phyloP scores from a whole-genome alignment of 1,284 basidiomycete genomes.

The Austroboletus novae-zelandiae region DNA sequence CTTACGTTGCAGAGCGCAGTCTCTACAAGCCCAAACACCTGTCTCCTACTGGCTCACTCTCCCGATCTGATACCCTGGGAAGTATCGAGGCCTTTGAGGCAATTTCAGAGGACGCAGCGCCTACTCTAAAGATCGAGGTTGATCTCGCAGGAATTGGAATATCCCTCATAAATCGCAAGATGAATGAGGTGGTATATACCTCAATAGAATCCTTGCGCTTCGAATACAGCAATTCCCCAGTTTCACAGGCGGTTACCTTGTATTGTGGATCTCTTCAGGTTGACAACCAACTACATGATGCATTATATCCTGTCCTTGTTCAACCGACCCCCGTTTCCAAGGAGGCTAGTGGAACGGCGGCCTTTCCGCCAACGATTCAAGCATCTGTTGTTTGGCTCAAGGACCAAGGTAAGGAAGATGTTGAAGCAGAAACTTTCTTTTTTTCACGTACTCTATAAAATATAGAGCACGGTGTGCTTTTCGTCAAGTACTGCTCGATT shows the following conservation, averaged over 20 bases:
- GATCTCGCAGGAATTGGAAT: constrained; percentile 92
- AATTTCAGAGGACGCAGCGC: constrained; percentile 72
- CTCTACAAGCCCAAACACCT: constrained; percentile 82
- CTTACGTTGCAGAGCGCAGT: constrained; percentile 85
- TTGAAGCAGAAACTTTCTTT: background rate
- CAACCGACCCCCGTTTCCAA: constrained; percentile 92
- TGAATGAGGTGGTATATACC: constrained; percentile 90
- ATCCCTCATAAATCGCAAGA: constrained; percentile 86
- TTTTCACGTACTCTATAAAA: constrained; percentile 43
- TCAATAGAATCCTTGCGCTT: constrained; percentile 81
- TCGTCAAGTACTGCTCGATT: constrained; percentile 96
- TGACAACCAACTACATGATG: constrained; percentile 98
- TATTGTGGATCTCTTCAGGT: constrained; percentile 92
- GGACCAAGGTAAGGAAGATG: constrained; percentile 70
- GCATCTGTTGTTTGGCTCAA: constrained; percentile 88
- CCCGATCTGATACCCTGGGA: constrained; percentile 69
- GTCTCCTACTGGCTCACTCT: constrained; percentile 40
- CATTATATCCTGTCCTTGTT: constrained; percentile 92
- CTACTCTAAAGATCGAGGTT: constrained; percentile 69
- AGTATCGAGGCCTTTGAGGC: constrained; percentile 87
- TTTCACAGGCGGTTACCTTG: constrained; percentile 80
- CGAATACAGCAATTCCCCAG: constrained; percentile 81
- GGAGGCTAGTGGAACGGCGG: constrained; percentile 75
- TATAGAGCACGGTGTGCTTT: constrained; percentile 90
- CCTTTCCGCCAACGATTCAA: constrained; percentile 87